Percentiles rank a stretch among this genome's conserved stretches.
Evolutionary conservation across 495 filamentous ascomycete species (phyloP).

Genomic region (Penicillium pancosmium): DNA sequence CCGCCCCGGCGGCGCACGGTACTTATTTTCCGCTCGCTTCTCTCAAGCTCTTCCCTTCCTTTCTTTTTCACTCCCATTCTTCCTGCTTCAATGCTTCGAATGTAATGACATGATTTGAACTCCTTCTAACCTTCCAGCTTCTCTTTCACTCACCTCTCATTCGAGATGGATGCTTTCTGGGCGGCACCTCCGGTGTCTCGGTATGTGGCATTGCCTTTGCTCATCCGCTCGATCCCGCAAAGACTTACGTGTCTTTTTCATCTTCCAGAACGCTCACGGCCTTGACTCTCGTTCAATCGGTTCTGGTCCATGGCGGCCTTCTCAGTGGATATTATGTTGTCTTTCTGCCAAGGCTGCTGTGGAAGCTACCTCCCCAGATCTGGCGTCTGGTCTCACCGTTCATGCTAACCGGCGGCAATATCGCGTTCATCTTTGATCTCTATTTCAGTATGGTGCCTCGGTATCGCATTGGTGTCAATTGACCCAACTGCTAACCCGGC

Average conservation of each 20-base stretch:
- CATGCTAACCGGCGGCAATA: conserved; percentile 63
- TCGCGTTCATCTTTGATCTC: conserved; percentile 77
- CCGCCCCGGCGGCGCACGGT: conserved; percentile 24
- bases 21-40: conserved; percentile 21
- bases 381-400: conserved; percentile 74
- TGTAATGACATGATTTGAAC: conserved; percentile 14
- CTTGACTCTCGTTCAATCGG: conserved; percentile 64
- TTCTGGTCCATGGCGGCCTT: conserved; percentile 62
- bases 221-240: conserved; percentile 6
- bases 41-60: conserved; percentile 6
- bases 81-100: conserved; percentile 9
- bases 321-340: conserved; percentile 55
- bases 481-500: conserved; percentile 31
- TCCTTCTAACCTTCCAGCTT: conserved; percentile 18
- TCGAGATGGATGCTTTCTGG: conserved; percentile 68
- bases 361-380: conserved; percentile 66
- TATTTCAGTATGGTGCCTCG: conserved; percentile 67
- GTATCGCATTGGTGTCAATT: conserved; percentile 15
- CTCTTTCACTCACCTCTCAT: not conserved
- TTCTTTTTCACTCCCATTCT: conserved; percentile 9
- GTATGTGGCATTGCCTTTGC: conserved; percentile 43
- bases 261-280: conserved; percentile 69
- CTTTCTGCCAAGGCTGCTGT: conserved; percentile 58
- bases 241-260: conserved; percentile 22
- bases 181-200: conserved; percentile 68